Percentiles rank a stretch among this genome's conserved stretches.
These are phyloP conservation scores for Eucommia ulmoides DNA, from an alignment of 257 asterid genomes.

Conservation along the genomic window DNA sequence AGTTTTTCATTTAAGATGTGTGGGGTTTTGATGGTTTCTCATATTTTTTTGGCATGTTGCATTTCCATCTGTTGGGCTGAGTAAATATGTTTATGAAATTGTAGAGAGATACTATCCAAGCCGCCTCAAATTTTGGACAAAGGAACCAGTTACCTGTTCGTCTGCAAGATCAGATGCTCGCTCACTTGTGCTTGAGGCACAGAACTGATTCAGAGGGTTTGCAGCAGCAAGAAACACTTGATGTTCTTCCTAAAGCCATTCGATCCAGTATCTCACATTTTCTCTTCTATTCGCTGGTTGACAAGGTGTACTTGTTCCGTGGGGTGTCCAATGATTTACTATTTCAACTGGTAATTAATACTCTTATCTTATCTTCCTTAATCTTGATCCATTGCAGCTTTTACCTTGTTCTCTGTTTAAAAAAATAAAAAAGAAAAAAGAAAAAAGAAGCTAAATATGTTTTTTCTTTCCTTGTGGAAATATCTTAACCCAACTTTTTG, in stretches of 20 bases:
- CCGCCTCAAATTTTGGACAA: constrained; percentile 41
- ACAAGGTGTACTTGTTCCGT: constrained; percentile 42
- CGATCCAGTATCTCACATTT: constrained; percentile 35
- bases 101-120: constrained; percentile 50
- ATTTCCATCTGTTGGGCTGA: too few species aligned
- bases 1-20: too few species aligned
- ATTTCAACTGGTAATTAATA: constrained; percentile 36
- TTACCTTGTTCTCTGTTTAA: too few species aligned
- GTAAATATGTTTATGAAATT: too few species aligned
- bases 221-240: constrained; percentile 44
- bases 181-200: constrained; percentile 41
- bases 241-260: constrained; percentile 46
- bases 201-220: constrained; percentile 48
- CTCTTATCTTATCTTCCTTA: background rate
- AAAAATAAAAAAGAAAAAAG: too few species aligned
- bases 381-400: too few species aligned
- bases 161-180: constrained; percentile 52
- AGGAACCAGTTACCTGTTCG: constrained; percentile 42
- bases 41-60: too few species aligned
- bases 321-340: constrained; percentile 46
- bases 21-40: too few species aligned
- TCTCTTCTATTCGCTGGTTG: constrained; percentile 38
- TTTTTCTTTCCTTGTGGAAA: too few species aligned
- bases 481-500: too few species aligned
- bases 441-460: too few species aligned